phyloP scores from a whole-genome alignment of 495 filamentous ascomycete species.

The Bacidia gigantensis region DNA sequence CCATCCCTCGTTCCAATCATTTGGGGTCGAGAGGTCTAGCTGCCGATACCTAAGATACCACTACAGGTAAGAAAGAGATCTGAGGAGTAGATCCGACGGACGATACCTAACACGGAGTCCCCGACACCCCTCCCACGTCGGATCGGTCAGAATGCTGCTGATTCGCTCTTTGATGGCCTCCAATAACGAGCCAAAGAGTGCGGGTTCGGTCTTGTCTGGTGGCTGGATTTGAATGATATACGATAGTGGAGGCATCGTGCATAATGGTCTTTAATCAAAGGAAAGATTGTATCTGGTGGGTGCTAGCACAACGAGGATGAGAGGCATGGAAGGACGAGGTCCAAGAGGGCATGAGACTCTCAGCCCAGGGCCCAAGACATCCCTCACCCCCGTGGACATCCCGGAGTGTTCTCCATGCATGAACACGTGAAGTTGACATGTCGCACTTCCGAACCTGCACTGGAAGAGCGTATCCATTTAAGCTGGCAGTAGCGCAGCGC shows the following conservation, averaged over 20 bases:
- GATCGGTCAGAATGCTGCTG: not conserved
- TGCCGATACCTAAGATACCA: not conserved
- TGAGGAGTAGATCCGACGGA: not conserved
- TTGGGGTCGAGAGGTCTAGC: not conserved
- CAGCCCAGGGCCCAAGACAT: too few relatives aligned
- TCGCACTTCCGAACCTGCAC: not conserved
- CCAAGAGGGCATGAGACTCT: too few relatives aligned
- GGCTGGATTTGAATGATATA: not conserved
- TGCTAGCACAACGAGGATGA: not conserved
- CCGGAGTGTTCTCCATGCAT: not conserved
- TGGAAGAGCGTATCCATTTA: not conserved
- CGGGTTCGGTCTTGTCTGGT: not conserved
- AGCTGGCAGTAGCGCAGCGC: not conserved
- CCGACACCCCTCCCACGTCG: not conserved
- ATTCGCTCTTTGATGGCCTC: not conserved
- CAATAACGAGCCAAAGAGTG: not conserved
- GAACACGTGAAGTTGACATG: not conserved
- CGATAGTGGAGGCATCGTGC: not conserved
- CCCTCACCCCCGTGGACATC: not conserved
- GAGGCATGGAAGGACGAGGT: not conserved
- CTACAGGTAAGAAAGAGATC: not conserved
- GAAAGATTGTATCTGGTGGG: too few relatives aligned
- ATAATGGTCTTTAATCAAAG: not conserved
- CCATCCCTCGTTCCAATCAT: not conserved
- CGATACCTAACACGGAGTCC: not conserved